Evolutionary conservation across 305 asterid species (phyloP), one percentile per base, ranked within the genome.

Genomic region (Fraxinus velutina): DNA sequence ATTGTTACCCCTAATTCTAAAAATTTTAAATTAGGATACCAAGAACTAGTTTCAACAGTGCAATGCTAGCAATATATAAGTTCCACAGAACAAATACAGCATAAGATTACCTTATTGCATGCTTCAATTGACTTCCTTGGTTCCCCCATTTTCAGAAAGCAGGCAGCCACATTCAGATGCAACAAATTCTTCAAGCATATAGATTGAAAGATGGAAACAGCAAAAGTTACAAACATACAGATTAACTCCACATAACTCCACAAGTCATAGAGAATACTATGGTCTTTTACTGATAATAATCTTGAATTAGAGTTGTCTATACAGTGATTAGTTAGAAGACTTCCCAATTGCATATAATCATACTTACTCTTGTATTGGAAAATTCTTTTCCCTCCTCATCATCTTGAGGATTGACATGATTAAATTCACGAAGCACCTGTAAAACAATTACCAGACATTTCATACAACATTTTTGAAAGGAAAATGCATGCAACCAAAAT

Each of bases 341-440:
- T 15, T 17, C 24, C 72, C 72, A 64, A 64, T 64, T 17, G 19
- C n/a, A 9, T 64, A 64, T 62, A 64, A 24, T 7, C 72, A 64
- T 2, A 84, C 97, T 83, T 93, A 93, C 99, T 85, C 99, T 90
- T 76, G 93, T 86, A 81, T 93, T 87, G 15, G 98, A 81, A 88
- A 96, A 96, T 80, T 94, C 98, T 86, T 94, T 96, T 73, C 98
- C 98, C 85, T 96, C 99, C 3, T 92, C 97, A 33, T 96, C 99
- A 81, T 92, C 95, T 83, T 90, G 96, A 74, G 99, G 99, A 87
- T 96, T 91, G 22, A 96, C 98, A 79, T 96, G 99, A 86, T 96
- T 96, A 88, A 96, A 93, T 82, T 96, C 99, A 24, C 98, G 91
- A 74, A 96, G 97, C 85, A 96, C 97, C 98, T 94, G 90, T 50